These are phyloP conservation scores for Urtica urens DNA, from an alignment of 306 rosid species.

Conservation along the genomic window DNA sequence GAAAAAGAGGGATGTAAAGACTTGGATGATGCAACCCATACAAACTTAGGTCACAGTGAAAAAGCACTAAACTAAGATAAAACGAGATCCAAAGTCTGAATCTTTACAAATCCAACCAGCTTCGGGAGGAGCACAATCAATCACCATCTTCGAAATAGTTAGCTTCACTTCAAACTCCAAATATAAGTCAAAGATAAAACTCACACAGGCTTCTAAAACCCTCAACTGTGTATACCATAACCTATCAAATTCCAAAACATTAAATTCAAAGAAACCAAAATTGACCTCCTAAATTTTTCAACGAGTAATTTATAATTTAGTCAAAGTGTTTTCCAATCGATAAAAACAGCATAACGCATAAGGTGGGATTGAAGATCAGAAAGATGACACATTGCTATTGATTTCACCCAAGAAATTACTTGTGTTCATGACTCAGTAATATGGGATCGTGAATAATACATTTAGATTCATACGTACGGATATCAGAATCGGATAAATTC, in stretches of 20 bases:
- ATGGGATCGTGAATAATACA: too few relatives aligned
- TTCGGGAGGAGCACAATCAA: not conserved
- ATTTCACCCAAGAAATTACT: too few relatives aligned
- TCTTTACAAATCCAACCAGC: not conserved
- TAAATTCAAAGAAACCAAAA: conserved; percentile 13
- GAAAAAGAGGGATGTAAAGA: not conserved
- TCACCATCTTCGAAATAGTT: conserved; percentile 4
- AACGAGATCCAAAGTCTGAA: not conserved
- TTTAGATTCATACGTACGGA: too few relatives aligned
- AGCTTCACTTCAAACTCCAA: conserved; percentile 4
- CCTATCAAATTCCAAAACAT: too few relatives aligned
- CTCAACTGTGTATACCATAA: not conserved
- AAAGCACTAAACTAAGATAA: not conserved
- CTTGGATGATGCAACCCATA: not conserved
- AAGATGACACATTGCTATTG: not conserved
- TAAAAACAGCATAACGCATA: not conserved
- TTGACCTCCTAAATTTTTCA: not conserved
- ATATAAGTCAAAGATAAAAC: not conserved
- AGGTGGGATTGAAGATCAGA: not conserved
- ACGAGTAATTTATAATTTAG: not conserved
- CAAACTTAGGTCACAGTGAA: conserved; percentile 1
- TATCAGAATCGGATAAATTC: too few relatives aligned
- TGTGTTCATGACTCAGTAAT: too few relatives aligned
- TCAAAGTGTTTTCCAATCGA: not conserved
- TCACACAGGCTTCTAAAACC: not conserved